phyloP scores from a whole-genome alignment of 78 protist species.

The Pigoraptor vietnamica region DNA sequence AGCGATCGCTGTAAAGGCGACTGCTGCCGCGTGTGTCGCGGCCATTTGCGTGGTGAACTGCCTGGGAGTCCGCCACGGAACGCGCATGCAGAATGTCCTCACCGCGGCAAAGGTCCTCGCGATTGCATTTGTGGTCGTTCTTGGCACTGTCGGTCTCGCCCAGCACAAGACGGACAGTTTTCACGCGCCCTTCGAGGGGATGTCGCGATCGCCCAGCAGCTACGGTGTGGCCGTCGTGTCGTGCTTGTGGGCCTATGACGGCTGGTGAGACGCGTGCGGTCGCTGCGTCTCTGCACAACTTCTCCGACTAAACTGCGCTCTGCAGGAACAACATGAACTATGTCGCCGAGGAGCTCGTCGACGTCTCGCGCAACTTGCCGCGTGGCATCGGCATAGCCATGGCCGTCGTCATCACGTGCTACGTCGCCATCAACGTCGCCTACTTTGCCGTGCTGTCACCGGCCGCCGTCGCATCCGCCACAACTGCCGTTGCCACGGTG shows the following conservation, averaged over 20 bases:
- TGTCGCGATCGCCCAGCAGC: not conserved
- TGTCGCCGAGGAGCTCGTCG: conserved; percentile 6
- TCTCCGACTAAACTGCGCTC: no score
- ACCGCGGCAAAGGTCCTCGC: conserved; percentile 2
- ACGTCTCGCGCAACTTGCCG: conserved; percentile 1
- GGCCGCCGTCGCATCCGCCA: no score
- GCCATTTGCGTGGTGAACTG: no score
- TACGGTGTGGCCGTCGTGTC: conserved; percentile 9
- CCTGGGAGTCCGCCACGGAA: no score
- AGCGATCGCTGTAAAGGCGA: no score
- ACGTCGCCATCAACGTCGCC: conserved; percentile 18
- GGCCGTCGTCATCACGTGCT: conserved; percentile 1
- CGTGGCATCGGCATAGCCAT: conserved; percentile 22
- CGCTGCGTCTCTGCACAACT: no score
- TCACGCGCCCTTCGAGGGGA: not conserved
- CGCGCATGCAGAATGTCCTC: no score
- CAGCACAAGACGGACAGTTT: not conserved
- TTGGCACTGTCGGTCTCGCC: not conserved
- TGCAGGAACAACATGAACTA: conserved; percentile 27
- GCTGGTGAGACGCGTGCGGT: no score
- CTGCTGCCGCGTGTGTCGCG: no score
- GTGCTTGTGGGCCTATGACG: conserved; percentile 41
- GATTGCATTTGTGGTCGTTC: not conserved
- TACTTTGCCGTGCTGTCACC: conserved; percentile 28
- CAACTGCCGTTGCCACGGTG: no score